Conservation (phyloP, 2,329 filamentous ascomycete genomes). For the Arthroderma sp. region DNA sequence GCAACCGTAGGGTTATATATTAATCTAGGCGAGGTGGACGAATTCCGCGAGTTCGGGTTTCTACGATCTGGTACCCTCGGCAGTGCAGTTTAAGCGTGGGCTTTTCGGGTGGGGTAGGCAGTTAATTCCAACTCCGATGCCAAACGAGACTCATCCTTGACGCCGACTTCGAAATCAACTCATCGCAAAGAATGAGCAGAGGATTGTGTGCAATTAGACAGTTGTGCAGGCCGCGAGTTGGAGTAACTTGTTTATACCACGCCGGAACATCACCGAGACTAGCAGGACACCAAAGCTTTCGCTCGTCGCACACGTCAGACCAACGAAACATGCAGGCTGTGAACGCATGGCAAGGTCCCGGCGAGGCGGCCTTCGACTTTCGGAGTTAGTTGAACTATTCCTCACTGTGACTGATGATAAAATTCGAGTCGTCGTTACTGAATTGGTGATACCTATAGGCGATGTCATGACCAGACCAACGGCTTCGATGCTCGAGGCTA, state of each 20-base stretch:
- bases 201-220: not conserved
- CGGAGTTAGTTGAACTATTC: constrained; percentile 10
- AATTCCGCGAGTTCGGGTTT: too few relatives aligned
- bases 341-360: constrained; percentile 9
- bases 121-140: not conserved
- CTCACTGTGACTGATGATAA: not conserved
- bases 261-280: not conserved
- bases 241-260: not conserved
- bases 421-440: not conserved
- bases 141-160: not conserved
- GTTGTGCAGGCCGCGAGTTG: not conserved
- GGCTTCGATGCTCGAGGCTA: constrained; percentile 66
- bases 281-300: not conserved
- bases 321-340: not conserved
- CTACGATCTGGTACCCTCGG: not conserved
- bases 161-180: not conserved
- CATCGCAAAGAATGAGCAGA: not conserved
- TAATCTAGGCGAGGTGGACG: not conserved
- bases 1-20: not conserved
- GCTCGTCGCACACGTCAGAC: not conserved
- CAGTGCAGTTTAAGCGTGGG: too few relatives aligned
- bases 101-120: not conserved
- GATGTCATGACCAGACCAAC: constrained; percentile 68
- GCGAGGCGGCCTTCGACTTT: constrained; percentile 13
- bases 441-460: constrained; percentile 29